These are phyloP conservation scores for Salinomyces thailandicus DNA, from an alignment of 2,329 filamentous ascomycete species.

Conservation along the genomic window DNA sequence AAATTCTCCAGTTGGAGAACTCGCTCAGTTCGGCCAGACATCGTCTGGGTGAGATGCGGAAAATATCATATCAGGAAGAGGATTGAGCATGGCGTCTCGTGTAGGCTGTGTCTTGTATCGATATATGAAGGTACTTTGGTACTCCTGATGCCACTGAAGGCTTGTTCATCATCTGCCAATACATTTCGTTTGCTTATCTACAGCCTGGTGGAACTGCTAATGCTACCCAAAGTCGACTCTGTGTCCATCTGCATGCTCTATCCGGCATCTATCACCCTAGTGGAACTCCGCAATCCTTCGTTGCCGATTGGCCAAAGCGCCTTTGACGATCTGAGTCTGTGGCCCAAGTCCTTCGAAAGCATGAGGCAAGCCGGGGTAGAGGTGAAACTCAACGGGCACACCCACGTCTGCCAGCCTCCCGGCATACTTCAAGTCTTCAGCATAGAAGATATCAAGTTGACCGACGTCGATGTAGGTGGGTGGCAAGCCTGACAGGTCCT, in stretches of 20 bases:
- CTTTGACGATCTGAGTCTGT: background rate
- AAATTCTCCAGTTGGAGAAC: conserved; percentile 94
- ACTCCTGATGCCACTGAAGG: too few species aligned
- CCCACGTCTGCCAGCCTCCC: conserved; percentile 31
- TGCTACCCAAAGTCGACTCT: too few species aligned
- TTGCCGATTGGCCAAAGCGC: too few species aligned
- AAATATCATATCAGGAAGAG: conserved; percentile 86
- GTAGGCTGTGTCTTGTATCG: too few species aligned
- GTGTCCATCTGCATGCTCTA: too few species aligned
- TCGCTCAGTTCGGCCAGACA: conserved; percentile 65
- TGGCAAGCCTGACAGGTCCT: conserved; percentile 31
- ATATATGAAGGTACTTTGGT: too few species aligned
- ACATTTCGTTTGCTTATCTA: too few species aligned
- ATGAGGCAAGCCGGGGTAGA: conserved; percentile 36
- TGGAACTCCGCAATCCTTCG: background rate
- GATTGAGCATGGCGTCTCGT: too few species aligned
- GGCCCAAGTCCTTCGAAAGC: conserved; percentile 24
- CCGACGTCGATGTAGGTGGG: conserved; percentile 37
- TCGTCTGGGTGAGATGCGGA: conserved; percentile 91
- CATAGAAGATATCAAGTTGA: conserved; percentile 35
- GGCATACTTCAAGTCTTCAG: conserved; percentile 34
- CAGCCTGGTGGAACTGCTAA: too few species aligned
- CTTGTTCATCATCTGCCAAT: too few species aligned
- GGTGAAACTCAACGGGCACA: conserved; percentile 35
- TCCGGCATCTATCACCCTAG: too few species aligned